Conservation (phyloP, 2,329 filamentous ascomycete genomes). For the Elsinoe fawcettii region DNA sequence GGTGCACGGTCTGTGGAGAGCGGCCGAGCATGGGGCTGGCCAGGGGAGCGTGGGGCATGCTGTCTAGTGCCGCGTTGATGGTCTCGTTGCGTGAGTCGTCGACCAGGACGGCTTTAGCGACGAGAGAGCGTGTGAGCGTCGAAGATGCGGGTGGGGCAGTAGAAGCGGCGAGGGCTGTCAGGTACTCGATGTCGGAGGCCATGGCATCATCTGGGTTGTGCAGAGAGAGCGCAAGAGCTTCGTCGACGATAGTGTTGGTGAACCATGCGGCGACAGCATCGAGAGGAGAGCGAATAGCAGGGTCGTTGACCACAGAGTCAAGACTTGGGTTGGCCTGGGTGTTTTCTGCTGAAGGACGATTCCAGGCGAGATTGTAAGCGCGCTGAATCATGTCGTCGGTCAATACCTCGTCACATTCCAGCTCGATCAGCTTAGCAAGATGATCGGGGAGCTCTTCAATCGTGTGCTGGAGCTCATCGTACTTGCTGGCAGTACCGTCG, state of each 20-base stretch:
- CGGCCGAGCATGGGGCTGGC: constrained; percentile 22
- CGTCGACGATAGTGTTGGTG: constrained; percentile 66
- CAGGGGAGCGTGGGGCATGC: constrained; percentile 35
- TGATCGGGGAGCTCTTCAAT: constrained; percentile 68
- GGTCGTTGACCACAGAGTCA: constrained; percentile 77
- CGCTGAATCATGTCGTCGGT: constrained; percentile 70
- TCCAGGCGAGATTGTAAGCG: constrained; percentile 85
- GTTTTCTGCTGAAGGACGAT: constrained; percentile 64
- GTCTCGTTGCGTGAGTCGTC: constrained; percentile 44
- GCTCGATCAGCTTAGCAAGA: constrained; percentile 64
- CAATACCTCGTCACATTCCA: constrained; percentile 75
- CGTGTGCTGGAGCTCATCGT: constrained; percentile 35
- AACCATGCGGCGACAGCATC: constrained; percentile 91
- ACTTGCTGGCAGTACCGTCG: constrained; percentile 21
- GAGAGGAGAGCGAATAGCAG: constrained; percentile 74
- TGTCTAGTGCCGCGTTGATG: constrained; percentile 47
- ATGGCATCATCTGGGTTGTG: constrained; percentile 43
- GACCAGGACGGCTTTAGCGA: constrained; percentile 52
- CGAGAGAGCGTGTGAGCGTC: constrained; percentile 52
- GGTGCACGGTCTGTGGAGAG: constrained; percentile 31
- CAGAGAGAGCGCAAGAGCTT: constrained; percentile 58
- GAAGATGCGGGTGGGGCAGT: constrained; percentile 72
- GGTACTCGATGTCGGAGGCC: constrained; percentile 37
- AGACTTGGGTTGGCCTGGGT: constrained; percentile 62
- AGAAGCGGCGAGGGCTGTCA: constrained; percentile 60